Evolutionary conservation across 106 monocot species (phyloP).

Genomic region (Vanilla planifolia): DNA sequence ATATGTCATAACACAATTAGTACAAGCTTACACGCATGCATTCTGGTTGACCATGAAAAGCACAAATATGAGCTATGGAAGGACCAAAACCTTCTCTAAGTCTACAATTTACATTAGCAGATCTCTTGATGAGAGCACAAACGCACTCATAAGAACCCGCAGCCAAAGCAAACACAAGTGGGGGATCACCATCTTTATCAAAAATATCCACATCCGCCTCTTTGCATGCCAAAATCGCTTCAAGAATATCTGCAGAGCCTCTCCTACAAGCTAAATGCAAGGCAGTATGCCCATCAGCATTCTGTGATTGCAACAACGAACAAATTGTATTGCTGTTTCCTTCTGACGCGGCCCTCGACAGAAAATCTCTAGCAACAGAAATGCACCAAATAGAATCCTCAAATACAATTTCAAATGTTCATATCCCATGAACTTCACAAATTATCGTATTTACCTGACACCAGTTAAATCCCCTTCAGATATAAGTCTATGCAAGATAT

Average conservation of each 20-base stretch:
- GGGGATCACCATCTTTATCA: slow-evolving; percentile 91
- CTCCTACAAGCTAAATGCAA: slow-evolving; percentile 84
- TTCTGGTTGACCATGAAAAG: slow-evolving; percentile 91
- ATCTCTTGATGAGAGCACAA: slow-evolving; percentile 59
- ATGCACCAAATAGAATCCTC: slow-evolving; percentile 1
- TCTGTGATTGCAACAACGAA: slow-evolving; percentile 81
- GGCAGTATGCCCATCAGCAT: slow-evolving; percentile 82
- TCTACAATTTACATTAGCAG: slow-evolving; percentile 63
- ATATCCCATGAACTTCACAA: background rate
- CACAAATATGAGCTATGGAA: slow-evolving; percentile 86
- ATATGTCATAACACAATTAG: background rate
- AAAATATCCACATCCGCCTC: slow-evolving; percentile 88
- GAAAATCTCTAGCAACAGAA: slow-evolving; percentile 49
- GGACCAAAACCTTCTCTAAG: slow-evolving; percentile 62
- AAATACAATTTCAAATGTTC: background rate
- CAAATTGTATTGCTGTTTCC: slow-evolving; percentile 41
- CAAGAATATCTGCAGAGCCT: slow-evolving; percentile 76
- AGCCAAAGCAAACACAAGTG: slow-evolving; percentile 84
- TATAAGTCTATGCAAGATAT: slow-evolving; percentile 67
- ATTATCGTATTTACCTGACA: slow-evolving; percentile 48
- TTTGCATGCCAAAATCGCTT: slow-evolving; percentile 61
- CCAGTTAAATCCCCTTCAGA: slow-evolving; percentile 64
- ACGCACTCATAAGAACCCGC: slow-evolving; percentile 84
- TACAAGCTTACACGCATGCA: slow-evolving; percentile 76
- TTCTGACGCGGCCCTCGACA: slow-evolving; percentile 57